Evolutionary conservation across 345 rosid species (phyloP).

Genomic region (Barbarea vulgaris): DNA sequence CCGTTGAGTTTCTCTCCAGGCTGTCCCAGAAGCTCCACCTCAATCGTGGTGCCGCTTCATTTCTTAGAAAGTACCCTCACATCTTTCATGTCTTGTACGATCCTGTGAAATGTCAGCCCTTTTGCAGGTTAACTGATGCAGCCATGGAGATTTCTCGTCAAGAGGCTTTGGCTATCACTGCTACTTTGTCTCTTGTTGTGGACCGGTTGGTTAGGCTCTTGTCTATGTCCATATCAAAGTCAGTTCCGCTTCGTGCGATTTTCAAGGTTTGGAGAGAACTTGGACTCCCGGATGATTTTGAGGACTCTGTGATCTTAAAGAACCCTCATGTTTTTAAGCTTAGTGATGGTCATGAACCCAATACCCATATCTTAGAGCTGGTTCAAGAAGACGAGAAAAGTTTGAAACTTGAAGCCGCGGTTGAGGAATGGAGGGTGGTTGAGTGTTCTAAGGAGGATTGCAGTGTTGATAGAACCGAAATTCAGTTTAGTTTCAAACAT

Average conservation of each 20-base stretch:
- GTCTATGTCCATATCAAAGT: conserved; percentile 63
- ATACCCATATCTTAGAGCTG: conserved; percentile 70
- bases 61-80: conserved; percentile 77
- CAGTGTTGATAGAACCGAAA: conserved; percentile 51
- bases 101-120: conserved; percentile 55
- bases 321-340: conserved; percentile 60
- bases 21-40: conserved; percentile 89
- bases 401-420: conserved; percentile 51
- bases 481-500: conserved; percentile 65
- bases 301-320: conserved; percentile 68
- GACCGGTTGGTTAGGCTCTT: conserved; percentile 65
- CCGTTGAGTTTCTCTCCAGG: conserved; percentile 74
- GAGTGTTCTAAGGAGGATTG: conserved; percentile 71
- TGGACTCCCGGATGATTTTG: conserved; percentile 93
- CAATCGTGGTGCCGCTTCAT: conserved; percentile 79
- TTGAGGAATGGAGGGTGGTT: conserved; percentile 76
- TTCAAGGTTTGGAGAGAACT: conserved; percentile 96
- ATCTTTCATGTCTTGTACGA: conserved; percentile 69
- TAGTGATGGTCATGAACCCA: conserved; percentile 63
- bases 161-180: conserved; percentile 60
- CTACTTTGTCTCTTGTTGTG: conserved; percentile 53
- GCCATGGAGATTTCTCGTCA: conserved; percentile 56
- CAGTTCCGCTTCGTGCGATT: conserved; percentile 79
- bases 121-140: conserved; percentile 62
- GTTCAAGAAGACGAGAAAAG: conserved; percentile 43